Percentiles rank a stretch among this genome's conserved stretches.
These are phyloP conservation scores for Pythium monospermum DNA, from an alignment of 352 stramenopile species.

Conservation along the genomic window DNA sequence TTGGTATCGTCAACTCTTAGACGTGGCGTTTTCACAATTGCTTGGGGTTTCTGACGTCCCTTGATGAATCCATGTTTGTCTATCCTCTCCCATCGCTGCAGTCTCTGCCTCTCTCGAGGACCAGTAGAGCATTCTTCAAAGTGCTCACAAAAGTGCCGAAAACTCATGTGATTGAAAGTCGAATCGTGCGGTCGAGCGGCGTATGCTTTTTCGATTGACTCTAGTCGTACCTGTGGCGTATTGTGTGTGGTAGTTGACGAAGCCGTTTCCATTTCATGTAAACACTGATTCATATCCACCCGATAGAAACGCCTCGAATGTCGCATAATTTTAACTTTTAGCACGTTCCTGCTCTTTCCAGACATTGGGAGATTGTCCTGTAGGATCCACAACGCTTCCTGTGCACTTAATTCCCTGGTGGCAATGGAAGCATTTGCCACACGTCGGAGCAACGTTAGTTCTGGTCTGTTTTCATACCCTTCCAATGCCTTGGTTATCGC, in stretches of 20 bases:
- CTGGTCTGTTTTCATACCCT: not conserved
- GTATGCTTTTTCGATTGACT: too few species aligned
- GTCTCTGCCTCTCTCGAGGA: not conserved
- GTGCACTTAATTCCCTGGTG: constrained; percentile 1
- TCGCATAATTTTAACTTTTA: constrained; percentile 2
- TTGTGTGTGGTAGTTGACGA: too few species aligned
- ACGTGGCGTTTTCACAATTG: not conserved
- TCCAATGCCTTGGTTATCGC: constrained; percentile 4
- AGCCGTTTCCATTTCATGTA: not conserved
- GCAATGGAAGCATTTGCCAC: constrained; percentile 5
- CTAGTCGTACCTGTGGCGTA: too few species aligned
- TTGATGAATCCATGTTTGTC: not conserved
- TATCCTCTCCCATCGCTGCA: not conserved
- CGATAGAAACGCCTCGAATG: not conserved
- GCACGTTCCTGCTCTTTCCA: not conserved
- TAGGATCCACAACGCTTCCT: constrained; percentile 5
- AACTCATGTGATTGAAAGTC: too few species aligned
- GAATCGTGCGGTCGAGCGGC: too few species aligned
- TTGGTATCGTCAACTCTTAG: not conserved
- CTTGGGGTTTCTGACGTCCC: not conserved
- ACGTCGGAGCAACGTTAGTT: not conserved
- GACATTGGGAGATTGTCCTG: not conserved
- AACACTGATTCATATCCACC: not conserved
- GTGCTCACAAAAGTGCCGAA: too few species aligned
- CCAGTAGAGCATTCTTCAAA: too few species aligned